Evolutionary conservation across 2,329 filamentous ascomycete genomes (phyloP).

Genomic region (Fusarium solani-melongenae): DNA sequence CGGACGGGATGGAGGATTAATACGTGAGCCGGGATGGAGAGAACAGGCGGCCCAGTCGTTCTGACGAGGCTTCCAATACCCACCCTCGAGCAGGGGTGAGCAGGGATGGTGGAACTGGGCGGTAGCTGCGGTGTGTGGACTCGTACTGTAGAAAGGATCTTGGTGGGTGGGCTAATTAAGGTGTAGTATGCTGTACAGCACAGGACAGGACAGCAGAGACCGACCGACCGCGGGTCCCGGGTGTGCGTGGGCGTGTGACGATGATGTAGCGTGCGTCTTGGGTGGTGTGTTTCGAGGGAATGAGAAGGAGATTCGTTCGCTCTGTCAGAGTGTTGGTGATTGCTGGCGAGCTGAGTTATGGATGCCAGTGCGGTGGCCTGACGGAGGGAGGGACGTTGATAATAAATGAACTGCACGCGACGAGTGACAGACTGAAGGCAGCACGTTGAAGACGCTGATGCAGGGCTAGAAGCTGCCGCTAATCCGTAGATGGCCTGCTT

Average conservation of each 20-base stretch:
- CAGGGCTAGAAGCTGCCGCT: conserved; percentile 1
- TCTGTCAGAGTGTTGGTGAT: background rate
- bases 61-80: conserved; percentile 43
- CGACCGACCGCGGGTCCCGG: conserved; percentile 5
- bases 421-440: background rate
- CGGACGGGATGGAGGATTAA: conserved; percentile 44
- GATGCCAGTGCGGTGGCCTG: conserved; percentile 30
- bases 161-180: conserved; percentile 36
- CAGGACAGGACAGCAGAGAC: no score
- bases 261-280: conserved; percentile 31
- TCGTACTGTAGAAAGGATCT: conserved; percentile 13
- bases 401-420: background rate
- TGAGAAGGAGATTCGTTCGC: conserved; percentile 10
- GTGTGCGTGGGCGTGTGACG: conserved; percentile 23
- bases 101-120: conserved; percentile 33
- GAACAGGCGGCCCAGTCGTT: conserved; percentile 42
- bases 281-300: conserved; percentile 33
- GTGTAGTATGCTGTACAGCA: background rate
- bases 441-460: conserved; percentile 21
- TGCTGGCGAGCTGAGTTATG: conserved; percentile 4
- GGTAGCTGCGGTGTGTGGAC: conserved; percentile 34
- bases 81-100: conserved; percentile 32
- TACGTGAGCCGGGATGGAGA: conserved; percentile 42
- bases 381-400: background rate
- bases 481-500: background rate